These are phyloP conservation scores for Haematococcus lacustris DNA, from an alignment of 139 green algal genomes.

Conservation along the genomic window DNA sequence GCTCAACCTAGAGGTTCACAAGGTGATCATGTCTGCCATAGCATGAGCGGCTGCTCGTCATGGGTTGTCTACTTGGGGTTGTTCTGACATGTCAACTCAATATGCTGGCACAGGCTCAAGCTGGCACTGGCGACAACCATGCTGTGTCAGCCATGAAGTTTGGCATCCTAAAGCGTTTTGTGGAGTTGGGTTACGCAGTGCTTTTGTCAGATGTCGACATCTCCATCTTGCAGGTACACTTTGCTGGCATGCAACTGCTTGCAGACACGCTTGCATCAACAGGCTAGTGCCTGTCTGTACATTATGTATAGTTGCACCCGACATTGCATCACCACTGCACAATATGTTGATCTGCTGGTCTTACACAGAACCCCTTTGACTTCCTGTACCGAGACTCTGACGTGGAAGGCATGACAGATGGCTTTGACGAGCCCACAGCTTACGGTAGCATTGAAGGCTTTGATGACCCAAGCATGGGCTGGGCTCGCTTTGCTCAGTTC, in stretches of 20 bases:
- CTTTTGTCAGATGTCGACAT: constrained; percentile 94
- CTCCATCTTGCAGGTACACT: constrained; percentile 53
- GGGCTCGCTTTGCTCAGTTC: constrained; percentile 63
- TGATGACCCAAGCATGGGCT: constrained; percentile 87
- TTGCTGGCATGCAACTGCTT: neutral
- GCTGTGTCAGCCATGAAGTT: constrained; percentile 82
- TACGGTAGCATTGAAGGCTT: constrained; percentile 85
- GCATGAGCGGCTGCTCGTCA: too few species aligned
- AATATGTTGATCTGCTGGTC: too few species aligned
- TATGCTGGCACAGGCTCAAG: constrained; percentile 24
- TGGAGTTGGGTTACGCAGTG: constrained; percentile 82
- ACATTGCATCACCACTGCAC: too few species aligned
- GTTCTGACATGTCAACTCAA: too few species aligned
- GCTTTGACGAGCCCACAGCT: constrained; percentile 72
- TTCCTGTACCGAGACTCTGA: constrained; percentile 64
- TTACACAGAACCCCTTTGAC: constrained; percentile 49
- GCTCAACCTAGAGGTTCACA: constrained; percentile 18
- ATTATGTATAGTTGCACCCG: too few species aligned
- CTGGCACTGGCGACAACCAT: constrained; percentile 63
- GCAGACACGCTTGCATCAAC: too few species aligned
- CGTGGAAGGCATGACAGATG: constrained; percentile 74
- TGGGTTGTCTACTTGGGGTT: too few species aligned
- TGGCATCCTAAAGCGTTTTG: constrained; percentile 82
- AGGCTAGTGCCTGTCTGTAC: too few species aligned
- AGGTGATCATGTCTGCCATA: too few species aligned